Evolutionary conservation across 1,139 yeast species (phyloP).

Genomic region (Suhomyces bribrorum): DNA sequence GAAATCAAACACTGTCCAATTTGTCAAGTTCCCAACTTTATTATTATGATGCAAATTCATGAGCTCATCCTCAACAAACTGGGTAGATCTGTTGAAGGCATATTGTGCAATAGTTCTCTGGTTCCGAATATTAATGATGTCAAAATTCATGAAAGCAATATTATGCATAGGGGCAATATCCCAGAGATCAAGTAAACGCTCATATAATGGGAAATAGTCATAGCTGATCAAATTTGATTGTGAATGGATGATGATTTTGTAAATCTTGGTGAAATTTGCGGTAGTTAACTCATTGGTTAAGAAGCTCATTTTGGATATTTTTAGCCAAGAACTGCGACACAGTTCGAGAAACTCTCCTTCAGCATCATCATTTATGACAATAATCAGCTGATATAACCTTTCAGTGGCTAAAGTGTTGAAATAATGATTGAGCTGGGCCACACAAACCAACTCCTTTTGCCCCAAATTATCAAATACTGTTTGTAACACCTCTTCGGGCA

Average conservation of each 20-base stretch:
- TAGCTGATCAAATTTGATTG: slow-evolving; percentile 21
- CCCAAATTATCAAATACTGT: slow-evolving; percentile 16
- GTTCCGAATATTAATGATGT: slow-evolving; percentile 23
- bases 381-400: slow-evolving; percentile 20
- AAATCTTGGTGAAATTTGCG: slow-evolving; percentile 18
- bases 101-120: slow-evolving; percentile 22
- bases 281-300: slow-evolving; percentile 17
- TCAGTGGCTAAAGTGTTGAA: slow-evolving; percentile 19
- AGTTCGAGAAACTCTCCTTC: slow-evolving; percentile 7
- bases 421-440: slow-evolving; percentile 16
- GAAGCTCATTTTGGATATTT: slow-evolving; percentile 12
- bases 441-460: slow-evolving; percentile 17
- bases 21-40: slow-evolving; percentile 22
- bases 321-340: slow-evolving; percentile 4
- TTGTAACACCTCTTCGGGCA: slow-evolving; percentile 17
- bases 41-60: slow-evolving; percentile 12
- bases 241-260: slow-evolving; percentile 20
- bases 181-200: slow-evolving; percentile 20
- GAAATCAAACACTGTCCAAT: slow-evolving; percentile 26
- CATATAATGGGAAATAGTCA: slow-evolving; percentile 23
- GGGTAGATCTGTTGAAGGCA: slow-evolving; percentile 16
- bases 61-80: slow-evolving; percentile 21
- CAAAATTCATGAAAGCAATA: slow-evolving; percentile 23
- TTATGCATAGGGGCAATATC: slow-evolving; percentile 16
- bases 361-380: slow-evolving; percentile 18